Percentiles rank a stretch among this genome's conserved stretches.
Conservation (phyloP, 768 basidiomycete genomes). For the Amanita phalloides region DNA sequence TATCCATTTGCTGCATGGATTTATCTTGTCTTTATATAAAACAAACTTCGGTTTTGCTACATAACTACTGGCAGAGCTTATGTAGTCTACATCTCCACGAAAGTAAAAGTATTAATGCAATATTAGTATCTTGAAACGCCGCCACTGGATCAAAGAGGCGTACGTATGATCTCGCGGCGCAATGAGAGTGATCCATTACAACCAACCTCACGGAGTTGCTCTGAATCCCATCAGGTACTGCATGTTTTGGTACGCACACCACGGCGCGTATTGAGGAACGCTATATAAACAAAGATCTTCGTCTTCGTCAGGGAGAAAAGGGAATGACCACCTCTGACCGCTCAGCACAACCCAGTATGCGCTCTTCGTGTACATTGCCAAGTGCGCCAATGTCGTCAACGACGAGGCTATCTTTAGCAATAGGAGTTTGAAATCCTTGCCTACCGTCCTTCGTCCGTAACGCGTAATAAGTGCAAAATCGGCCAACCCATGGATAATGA, state of each 20-base stretch:
- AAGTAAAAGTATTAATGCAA: no score
- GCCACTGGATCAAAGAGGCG: no score
- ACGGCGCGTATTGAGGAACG: conserved; percentile 58
- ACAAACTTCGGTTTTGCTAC: no score
- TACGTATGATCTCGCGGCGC: no score
- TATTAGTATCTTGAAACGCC: no score
- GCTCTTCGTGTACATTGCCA: conserved; percentile 55
- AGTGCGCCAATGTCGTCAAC: conserved; percentile 57
- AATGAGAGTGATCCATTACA: no score
- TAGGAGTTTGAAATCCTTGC: conserved; percentile 70
- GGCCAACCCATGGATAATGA: conserved; percentile 63
- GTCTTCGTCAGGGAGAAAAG: neutral
- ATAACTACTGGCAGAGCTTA: no score
- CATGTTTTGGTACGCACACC: conserved; percentile 67
- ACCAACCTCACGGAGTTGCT: conserved; percentile 24
- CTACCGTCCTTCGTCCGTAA: conserved; percentile 57
- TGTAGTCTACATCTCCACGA: no score
- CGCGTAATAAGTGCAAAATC: conserved; percentile 68
- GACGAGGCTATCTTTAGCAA: conserved; percentile 53
- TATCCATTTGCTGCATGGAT: no score
- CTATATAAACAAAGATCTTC: conserved; percentile 17
- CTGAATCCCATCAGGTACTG: conserved; percentile 58
- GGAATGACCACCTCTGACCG: conserved; percentile 51
- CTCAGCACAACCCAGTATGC: conserved; percentile 52
- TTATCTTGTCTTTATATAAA: no score